Evolutionary conservation across 257 asterid genomes (phyloP).

Genomic region (Mentha longifolia): DNA sequence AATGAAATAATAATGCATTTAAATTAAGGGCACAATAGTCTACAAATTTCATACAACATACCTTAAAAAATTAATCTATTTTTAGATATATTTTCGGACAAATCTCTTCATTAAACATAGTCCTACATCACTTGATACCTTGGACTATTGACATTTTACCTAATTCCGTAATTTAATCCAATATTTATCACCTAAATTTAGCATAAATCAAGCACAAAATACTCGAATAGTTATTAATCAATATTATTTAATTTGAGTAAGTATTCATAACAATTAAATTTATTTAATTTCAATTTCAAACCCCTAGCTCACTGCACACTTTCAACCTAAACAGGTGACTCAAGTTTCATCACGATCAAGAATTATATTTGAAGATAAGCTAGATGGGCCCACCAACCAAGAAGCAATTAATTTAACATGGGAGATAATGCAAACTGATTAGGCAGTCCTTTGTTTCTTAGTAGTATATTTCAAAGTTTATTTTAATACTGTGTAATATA

Average conservation of each 20-base stretch:
- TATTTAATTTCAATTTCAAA: not conserved
- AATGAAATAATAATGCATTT: no score
- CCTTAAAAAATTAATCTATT: no score
- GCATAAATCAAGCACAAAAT: not conserved
- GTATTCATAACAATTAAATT: no score
- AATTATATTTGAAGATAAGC: slow-evolving; percentile 60
- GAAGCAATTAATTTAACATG: slow-evolving; percentile 19
- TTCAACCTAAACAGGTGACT: slow-evolving; percentile 35
- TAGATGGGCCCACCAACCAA: slow-evolving; percentile 48
- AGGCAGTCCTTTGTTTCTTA: slow-evolving; percentile 34
- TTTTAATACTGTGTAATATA: not conserved
- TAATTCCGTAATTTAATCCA: slow-evolving; percentile 9
- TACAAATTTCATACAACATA: no score
- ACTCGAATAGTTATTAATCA: no score
- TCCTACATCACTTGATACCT: no score
- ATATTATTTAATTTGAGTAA: no score
- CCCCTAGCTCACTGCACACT: not conserved
- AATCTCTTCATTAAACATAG: no score
- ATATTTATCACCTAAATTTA: not conserved
- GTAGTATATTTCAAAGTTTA: not conserved
- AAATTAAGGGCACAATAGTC: no score
- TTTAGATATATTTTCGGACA: no score
- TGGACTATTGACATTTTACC: slow-evolving; percentile 20
- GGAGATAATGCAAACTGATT: slow-evolving; percentile 49
- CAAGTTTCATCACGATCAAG: slow-evolving; percentile 41